Evolutionary conservation across 495 filamentous ascomycete species (phyloP).

Genomic region (Aspergillus avenaceus): DNA sequence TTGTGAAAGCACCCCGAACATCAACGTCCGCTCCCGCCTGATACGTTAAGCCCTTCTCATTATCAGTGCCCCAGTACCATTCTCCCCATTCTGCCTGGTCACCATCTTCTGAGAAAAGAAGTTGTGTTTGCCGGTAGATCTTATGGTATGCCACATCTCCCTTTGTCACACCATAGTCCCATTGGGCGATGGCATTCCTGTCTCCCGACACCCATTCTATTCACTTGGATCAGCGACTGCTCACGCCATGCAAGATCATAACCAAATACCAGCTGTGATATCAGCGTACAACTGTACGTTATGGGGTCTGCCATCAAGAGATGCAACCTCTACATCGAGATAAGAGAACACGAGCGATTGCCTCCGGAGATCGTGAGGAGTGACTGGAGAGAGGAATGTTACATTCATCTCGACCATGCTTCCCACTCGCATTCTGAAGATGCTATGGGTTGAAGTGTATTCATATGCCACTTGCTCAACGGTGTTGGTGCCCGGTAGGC

Average conservation of each 20-base stretch:
- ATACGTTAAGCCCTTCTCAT: slow-evolving; percentile 31
- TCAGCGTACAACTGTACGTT: slow-evolving; percentile 58
- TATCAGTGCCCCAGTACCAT: slow-evolving; percentile 54
- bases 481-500: slow-evolving; percentile 29
- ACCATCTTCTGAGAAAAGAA: slow-evolving; percentile 47
- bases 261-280: slow-evolving; percentile 52
- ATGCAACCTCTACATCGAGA: slow-evolving; percentile 48
- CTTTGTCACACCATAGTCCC: slow-evolving; percentile 47
- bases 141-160: slow-evolving; percentile 49
- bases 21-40: slow-evolving; percentile 46
- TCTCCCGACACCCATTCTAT: slow-evolving; percentile 59
- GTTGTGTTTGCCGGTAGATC: slow-evolving; percentile 48
- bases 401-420: slow-evolving; percentile 47
- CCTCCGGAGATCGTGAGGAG: slow-evolving; percentile 50
- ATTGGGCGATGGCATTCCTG: slow-evolving; percentile 42
- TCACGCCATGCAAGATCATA: not conserved
- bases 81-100: slow-evolving; percentile 59
- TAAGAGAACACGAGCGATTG: slow-evolving; percentile 56
- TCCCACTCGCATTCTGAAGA: slow-evolving; percentile 51
- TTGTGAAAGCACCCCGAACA: slow-evolving; percentile 46
- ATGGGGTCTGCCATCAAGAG: slow-evolving; percentile 48
- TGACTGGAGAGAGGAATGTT: slow-evolving; percentile 55
- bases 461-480: slow-evolving; percentile 50
- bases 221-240: slow-evolving; percentile 11
- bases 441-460: slow-evolving; percentile 57